Percentiles rank a stretch among this genome's conserved stretches.
phyloP scores from a whole-genome alignment of 2,329 filamentous ascomycete genomes.

The Aureobasidium leucospermi region DNA sequence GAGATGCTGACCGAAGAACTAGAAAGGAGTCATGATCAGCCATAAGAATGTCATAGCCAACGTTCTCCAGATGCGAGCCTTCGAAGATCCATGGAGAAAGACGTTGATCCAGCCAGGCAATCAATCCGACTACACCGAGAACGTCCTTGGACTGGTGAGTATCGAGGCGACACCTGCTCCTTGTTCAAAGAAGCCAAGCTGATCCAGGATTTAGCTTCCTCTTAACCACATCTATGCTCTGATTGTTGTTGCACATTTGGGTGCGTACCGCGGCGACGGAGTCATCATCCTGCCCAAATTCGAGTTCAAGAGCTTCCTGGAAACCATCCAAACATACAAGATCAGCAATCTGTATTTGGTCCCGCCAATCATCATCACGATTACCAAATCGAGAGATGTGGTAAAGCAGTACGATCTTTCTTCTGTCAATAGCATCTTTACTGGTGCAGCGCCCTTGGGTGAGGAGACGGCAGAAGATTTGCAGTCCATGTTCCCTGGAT shows the following conservation, averaged over 20 bases:
- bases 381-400: constrained; percentile 57
- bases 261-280: constrained; percentile 64
- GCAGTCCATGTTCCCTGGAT: constrained; percentile 53
- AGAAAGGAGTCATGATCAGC: constrained; percentile 81
- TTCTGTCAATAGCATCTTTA: constrained; percentile 58
- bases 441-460: constrained; percentile 71
- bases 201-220: constrained; percentile 41
- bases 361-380: constrained; percentile 72
- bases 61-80: constrained; percentile 53
- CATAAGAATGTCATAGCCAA: constrained; percentile 75
- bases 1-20: constrained; percentile 2
- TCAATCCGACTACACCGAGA: constrained; percentile 42
- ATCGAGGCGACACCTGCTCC: neutral
- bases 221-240: constrained; percentile 78
- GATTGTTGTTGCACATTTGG: constrained; percentile 60
- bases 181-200: neutral
- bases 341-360: constrained; percentile 63
- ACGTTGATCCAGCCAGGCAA: constrained; percentile 33
- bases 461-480: constrained; percentile 63
- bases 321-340: constrained; percentile 59
- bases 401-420: constrained; percentile 64
- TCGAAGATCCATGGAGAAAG: constrained; percentile 38
- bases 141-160: constrained; percentile 51
- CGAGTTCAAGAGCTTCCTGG: constrained; percentile 58
- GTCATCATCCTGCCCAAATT: constrained; percentile 69